Percentiles rank a stretch among this genome's conserved stretches.
Conservation (phyloP, 2,329 filamentous ascomycete species). For the Ascochyta rabiei region DNA sequence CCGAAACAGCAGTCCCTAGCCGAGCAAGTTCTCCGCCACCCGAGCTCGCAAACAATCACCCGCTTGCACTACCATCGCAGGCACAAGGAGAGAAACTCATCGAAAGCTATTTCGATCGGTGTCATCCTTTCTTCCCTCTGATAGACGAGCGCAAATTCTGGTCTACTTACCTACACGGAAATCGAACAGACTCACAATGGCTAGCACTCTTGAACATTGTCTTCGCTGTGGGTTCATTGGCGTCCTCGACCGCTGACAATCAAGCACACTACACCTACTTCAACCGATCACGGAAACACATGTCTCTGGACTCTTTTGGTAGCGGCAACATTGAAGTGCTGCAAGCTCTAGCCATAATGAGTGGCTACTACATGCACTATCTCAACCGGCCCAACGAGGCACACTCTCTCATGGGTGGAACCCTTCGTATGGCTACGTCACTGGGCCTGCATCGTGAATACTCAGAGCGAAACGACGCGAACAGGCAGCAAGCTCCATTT, state of each 20-base stretch:
- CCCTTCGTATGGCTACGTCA: conserved; percentile 75
- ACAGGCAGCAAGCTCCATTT: conserved; percentile 23
- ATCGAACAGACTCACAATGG: conserved; percentile 72
- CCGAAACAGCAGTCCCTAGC: conserved; percentile 46
- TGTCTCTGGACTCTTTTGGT: conserved; percentile 70
- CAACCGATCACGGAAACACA: conserved; percentile 68
- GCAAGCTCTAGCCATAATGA: conserved; percentile 73
- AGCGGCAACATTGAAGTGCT: conserved; percentile 75
- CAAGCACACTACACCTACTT: conserved; percentile 74
- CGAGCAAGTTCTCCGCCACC: conserved; percentile 46
- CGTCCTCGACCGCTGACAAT: conserved; percentile 66
- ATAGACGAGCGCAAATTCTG: conserved; percentile 74
- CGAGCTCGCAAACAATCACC: conserved; percentile 39
- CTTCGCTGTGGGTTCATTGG: conserved; percentile 75
- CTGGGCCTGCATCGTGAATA: conserved; percentile 74
- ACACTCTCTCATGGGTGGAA: conserved; percentile 73
- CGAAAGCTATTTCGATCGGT: conserved; percentile 76
- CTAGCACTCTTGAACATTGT: conserved; percentile 76
- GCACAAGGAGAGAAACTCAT: conserved; percentile 72
- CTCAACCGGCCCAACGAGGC: conserved; percentile 79
- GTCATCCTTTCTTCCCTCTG: conserved; percentile 75
- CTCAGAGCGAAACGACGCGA: conserved; percentile 41
- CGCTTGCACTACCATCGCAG: conserved; percentile 59
- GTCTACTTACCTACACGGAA: conserved; percentile 66
- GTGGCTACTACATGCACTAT: conserved; percentile 79